phyloP scores from a whole-genome alignment of 1,139 yeast genomes.

The Nakaseomyces delphensis region DNA sequence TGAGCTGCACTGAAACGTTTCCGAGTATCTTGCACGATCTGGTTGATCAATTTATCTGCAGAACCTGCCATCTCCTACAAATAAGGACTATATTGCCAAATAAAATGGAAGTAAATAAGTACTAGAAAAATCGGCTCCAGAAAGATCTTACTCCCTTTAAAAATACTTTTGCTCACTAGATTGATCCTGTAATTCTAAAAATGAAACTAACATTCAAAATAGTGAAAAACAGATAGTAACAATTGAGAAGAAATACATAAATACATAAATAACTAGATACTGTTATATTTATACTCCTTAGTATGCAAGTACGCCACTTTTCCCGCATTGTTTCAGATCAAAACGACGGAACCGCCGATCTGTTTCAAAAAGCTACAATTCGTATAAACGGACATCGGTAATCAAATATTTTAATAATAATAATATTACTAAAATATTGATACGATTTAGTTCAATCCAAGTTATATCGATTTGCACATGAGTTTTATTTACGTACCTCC shows the following conservation, averaged over 20 bases:
- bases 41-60: neutral
- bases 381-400: neutral
- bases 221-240: too few species aligned
- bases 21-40: neutral
- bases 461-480: too few species aligned
- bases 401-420: neutral
- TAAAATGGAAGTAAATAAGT: neutral
- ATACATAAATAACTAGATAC: too few species aligned
- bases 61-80: neutral
- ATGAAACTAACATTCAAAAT: too few species aligned
- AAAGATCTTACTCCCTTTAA: too few species aligned
- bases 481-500: too few species aligned
- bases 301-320: neutral
- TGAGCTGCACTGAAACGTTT: neutral
- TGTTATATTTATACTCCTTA: neutral
- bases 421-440: too few species aligned
- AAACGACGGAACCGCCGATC: neutral
- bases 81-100: too few species aligned
- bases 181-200: too few species aligned
- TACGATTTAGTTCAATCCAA: too few species aligned
- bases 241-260: too few species aligned
- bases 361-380: neutral
- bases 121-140: neutral
- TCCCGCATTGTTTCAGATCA: neutral
- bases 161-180: too few species aligned